A percentile compares a stretch with the other conserved stretches of the same genome.
Conservation (phyloP, 371 early-diverging fungal genomes). For the Rhizomucor pusillus region DNA sequence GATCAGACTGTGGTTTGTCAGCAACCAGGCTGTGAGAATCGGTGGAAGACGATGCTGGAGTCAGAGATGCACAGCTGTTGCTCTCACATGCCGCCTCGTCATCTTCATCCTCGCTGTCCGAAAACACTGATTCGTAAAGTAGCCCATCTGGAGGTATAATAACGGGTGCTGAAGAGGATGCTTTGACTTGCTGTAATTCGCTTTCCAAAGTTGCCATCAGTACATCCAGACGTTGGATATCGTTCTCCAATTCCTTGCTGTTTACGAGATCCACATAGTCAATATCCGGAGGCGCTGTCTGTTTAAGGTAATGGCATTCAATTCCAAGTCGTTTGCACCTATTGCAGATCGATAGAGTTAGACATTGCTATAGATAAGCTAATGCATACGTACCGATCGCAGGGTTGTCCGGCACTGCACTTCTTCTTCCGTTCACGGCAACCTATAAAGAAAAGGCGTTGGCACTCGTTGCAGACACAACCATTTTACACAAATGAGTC, state of each 20-base stretch:
- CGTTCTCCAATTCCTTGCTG: neutral
- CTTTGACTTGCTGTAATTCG: slow-evolving; percentile 3
- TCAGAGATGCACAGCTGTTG: neutral
- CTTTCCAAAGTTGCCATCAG: slow-evolving; percentile 8
- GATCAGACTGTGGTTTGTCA: no score
- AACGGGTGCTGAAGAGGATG: neutral
- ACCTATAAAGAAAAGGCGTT: slow-evolving; percentile 12
- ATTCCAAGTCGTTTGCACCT: slow-evolving; percentile 11
- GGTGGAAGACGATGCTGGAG: neutral
- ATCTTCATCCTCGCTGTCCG: no score
- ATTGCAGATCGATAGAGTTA: neutral
- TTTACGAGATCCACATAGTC: slow-evolving; percentile 2
- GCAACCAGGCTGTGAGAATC: neutral
- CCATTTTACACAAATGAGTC: neutral
- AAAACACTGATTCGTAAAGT: no score
- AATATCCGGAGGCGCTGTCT: slow-evolving; percentile 3
- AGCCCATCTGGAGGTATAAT: no score
- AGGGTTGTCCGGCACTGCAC: slow-evolving; percentile 38
- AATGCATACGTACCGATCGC: slow-evolving; percentile 30
- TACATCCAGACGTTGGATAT: slow-evolving; percentile 1
- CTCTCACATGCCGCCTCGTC: neutral
- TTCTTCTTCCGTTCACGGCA: slow-evolving; percentile 49
- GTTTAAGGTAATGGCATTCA: slow-evolving; percentile 9
- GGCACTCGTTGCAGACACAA: neutral
- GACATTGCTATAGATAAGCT: neutral